phyloP scores from a whole-genome alignment of 139 green algal genomes.

The Pseudopediastrum boryanum region DNA sequence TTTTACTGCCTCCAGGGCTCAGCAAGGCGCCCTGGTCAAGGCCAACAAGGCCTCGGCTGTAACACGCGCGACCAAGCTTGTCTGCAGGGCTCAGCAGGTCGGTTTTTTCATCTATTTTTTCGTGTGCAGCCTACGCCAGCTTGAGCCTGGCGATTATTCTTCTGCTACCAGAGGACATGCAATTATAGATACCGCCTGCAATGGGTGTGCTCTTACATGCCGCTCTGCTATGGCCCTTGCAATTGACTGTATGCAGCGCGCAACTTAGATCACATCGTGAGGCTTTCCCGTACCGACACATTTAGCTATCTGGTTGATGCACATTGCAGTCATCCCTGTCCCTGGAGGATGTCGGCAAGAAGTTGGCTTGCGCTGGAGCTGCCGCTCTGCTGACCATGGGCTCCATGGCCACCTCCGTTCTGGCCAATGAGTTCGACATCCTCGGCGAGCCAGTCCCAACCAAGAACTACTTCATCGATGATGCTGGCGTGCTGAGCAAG shows the following conservation, averaged over 20 bases:
- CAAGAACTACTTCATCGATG: constrained; percentile 88
- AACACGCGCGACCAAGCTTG: neutral
- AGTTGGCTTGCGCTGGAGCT: constrained; percentile 37
- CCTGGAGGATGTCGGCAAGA: neutral
- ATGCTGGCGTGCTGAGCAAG: constrained; percentile 85
- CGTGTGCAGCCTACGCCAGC: too few relatives aligned
- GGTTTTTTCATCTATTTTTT: neutral
- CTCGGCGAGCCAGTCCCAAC: constrained; percentile 71
- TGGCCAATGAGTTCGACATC: constrained; percentile 87
- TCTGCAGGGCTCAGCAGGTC: constrained; percentile 24
- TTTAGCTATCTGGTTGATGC: neutral
- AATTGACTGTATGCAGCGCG: neutral
- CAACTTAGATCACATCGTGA: neutral
- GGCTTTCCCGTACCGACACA: neutral
- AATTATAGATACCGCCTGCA: neutral
- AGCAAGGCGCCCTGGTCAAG: neutral
- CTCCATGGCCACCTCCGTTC: constrained; percentile 28
- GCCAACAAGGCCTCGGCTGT: neutral
- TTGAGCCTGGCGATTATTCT: neutral
- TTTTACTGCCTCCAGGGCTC: constrained; percentile 1
- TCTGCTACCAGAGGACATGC: constrained; percentile 4
- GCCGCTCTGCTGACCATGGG: constrained; percentile 39
- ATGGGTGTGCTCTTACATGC: neutral
- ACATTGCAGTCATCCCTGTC: neutral
- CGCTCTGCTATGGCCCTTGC: neutral